phyloP scores from a whole-genome alignment of 2,329 filamentous ascomycete genomes.

The Sporothrix protearum region DNA sequence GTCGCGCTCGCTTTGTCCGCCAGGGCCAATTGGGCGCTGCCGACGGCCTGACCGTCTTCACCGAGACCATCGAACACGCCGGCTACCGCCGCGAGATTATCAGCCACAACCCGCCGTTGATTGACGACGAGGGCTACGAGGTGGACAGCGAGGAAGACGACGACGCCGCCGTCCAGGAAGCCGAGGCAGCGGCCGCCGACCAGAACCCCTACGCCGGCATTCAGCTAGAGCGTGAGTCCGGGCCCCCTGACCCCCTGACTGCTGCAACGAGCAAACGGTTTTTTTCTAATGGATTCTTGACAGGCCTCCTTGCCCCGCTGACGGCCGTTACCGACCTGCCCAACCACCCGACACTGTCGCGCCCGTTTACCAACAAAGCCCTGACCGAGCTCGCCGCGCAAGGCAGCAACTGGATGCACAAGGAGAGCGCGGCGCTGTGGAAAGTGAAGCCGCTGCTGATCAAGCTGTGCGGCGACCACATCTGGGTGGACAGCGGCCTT shows the following conservation, averaged over 20 bases:
- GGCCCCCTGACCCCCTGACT: too few relatives aligned
- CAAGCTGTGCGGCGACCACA: conserved; percentile 69
- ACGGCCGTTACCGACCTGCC: conserved; percentile 71
- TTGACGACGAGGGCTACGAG: conserved; percentile 76
- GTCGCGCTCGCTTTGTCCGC: conserved; percentile 66
- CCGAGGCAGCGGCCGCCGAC: conserved; percentile 60
- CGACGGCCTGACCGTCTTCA: conserved; percentile 64
- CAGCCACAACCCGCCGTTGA: conserved; percentile 65
- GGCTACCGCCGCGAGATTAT: conserved; percentile 71
- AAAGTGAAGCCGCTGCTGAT: conserved; percentile 71
- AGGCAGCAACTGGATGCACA: conserved; percentile 66
- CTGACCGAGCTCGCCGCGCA: conserved; percentile 68
- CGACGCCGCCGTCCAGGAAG: conserved; percentile 59
- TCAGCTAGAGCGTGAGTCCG: conserved; percentile 63
- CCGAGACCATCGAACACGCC: conserved; percentile 61
- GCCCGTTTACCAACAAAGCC: conserved; percentile 70
- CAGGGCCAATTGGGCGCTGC: conserved; percentile 66
- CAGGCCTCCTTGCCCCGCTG: conserved; percentile 71
- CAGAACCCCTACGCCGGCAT: conserved; percentile 72
- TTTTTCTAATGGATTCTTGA: background rate
- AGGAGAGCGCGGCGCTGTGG: conserved; percentile 70
- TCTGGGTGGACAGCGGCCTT: conserved; percentile 59
- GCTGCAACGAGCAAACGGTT: background rate
- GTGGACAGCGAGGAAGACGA: conserved; percentile 68
- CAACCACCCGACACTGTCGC: conserved; percentile 68